Conservation (phyloP, 768 basidiomycete genomes). For the Gautieria morchelliformis region DNA sequence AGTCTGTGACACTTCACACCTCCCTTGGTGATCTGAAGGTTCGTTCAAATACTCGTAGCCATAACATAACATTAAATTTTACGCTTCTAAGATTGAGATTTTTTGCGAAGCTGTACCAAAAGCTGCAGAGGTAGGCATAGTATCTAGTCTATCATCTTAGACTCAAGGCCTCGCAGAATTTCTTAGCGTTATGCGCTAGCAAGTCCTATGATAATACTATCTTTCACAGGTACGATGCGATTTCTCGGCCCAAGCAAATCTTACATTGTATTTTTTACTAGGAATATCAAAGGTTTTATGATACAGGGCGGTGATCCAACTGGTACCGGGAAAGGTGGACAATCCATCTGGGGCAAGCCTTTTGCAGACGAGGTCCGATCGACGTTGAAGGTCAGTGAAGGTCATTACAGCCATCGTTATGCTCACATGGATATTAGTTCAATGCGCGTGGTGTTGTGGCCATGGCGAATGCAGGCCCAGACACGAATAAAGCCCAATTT, state of each 20-base stretch:
- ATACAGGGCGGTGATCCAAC: conserved; percentile 85
- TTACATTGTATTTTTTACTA: conserved; percentile 4
- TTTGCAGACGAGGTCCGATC: conserved; percentile 90
- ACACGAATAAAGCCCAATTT: conserved; percentile 89
- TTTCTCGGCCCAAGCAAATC: conserved; percentile 15
- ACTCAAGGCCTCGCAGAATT: conserved; percentile 54
- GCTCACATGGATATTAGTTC: conserved; percentile 46
- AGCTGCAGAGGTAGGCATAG: conserved; percentile 67
- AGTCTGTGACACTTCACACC: conserved; percentile 95
- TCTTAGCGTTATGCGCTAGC: conserved; percentile 87
- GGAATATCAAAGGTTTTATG: conserved; percentile 97
- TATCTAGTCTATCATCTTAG: not conserved
- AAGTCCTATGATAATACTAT: conserved; percentile 76
- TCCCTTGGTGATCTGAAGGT: conserved; percentile 95
- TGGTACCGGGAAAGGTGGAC: conserved; percentile 91
- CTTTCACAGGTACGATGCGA: conserved; percentile 50
- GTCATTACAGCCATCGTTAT: not conserved
- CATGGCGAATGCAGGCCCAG: conserved; percentile 95
- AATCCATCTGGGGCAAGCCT: conserved; percentile 91
- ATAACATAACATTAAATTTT: not conserved
- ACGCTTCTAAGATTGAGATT: conserved; percentile 67
- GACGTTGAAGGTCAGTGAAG: conserved; percentile 67
- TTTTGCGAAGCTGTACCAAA: conserved; percentile 97
- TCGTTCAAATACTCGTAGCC: conserved; percentile 7
- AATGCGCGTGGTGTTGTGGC: conserved; percentile 91